Base-by-base conservation (phyloP, 2,329 filamentous ascomycete genomes). In the Coleophoma crateriformis region DNA sequence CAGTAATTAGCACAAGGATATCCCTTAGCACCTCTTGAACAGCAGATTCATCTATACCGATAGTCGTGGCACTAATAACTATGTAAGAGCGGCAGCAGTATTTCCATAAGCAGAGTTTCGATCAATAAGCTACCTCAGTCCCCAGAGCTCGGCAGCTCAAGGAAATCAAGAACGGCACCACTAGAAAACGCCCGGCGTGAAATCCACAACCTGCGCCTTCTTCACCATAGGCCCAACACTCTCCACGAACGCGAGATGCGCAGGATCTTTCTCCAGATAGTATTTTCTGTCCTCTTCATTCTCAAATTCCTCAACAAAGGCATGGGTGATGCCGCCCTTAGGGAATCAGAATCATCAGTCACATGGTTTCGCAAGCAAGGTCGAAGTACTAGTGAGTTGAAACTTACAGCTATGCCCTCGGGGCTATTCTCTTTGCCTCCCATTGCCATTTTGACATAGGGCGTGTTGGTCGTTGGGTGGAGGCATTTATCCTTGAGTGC, bases 221-320 rank as follows among this genome's bases (percentile, higher is more conserved):
- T 77, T 58, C 2, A 79, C 57, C 7, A 37, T 12, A 12, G 12
- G 66, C 67, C 8, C 68, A 66, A 33, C 78, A 62, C 67, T 74
- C 49, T 75, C 68, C 15, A 79, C 69, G 56, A 88, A 88, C 0
- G 65, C 77, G 34, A 73, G 67, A 61, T 90, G 86, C 8, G 68
- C 76, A 1, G 83, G 82, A 57, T 90, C 87, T 32, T 80, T 68
- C 46, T 77, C 66, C 7, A 86, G 66, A 62, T 90, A 90, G 58
- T 88, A 89, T 52, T 82, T 76, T 44, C 85, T 71, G 60, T 90
- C 85, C 54, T 79, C 76, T 15, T 71, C 70, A 19, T 65, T 83
- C 10, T 77, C 74, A 51, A 90, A 90, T 57, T 87, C 78, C 17
- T 77, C 74, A 1, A 90, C 75, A 54, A 90, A 90, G 0, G 74